These are phyloP conservation scores for Solanum sitiens DNA, from an alignment of 257 asterid genomes.

Conservation along the genomic window DNA sequence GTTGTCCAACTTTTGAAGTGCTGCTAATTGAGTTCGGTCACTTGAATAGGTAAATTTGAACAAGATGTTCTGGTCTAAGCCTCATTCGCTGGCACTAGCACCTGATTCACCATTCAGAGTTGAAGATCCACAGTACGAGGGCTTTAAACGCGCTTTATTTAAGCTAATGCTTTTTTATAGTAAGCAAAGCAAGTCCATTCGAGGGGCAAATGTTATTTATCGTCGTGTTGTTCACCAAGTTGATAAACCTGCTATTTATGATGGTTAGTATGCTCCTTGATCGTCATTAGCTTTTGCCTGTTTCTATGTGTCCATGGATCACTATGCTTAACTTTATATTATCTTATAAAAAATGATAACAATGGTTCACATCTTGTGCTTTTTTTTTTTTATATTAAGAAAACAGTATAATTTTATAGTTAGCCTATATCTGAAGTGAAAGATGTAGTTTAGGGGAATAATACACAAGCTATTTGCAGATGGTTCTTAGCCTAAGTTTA, in stretches of 20 bases:
- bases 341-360: background rate
- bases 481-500: background rate
- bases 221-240: slow-evolving; percentile 58
- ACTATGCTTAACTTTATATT: background rate
- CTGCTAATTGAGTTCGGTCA: background rate
- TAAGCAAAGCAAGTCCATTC: slow-evolving; percentile 83
- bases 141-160: slow-evolving; percentile 40
- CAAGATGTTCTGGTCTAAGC: slow-evolving; percentile 90
- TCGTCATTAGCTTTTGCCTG: background rate
- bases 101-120: slow-evolving; percentile 57
- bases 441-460: background rate
- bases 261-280: slow-evolving; percentile 37
- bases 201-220: slow-evolving; percentile 78
- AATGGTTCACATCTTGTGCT: background rate
- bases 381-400: background rate
- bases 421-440: background rate
- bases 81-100: slow-evolving; percentile 72
- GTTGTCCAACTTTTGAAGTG: background rate
- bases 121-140: slow-evolving; percentile 65
- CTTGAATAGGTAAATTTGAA: slow-evolving; percentile 56
- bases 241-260: slow-evolving; percentile 75
- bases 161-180: slow-evolving; percentile 74
- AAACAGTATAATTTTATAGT: background rate
- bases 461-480: background rate
- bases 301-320: background rate